phyloP scores from a whole-genome alignment of 805 yeast species.

The Pichia paraexigua region DNA sequence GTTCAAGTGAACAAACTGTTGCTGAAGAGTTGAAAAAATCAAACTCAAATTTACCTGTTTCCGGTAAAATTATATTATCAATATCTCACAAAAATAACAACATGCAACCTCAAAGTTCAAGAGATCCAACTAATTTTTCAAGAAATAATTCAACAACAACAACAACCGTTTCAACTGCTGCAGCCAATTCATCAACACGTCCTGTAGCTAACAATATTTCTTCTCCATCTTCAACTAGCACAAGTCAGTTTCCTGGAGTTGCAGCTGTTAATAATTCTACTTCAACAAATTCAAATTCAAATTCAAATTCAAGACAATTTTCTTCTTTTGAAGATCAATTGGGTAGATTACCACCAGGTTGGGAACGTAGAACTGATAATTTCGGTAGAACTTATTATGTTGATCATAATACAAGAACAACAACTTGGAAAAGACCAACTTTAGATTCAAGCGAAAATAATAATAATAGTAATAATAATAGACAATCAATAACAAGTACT shows the following conservation, averaged over 20 bases:
- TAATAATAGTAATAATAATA: conserved; percentile 14
- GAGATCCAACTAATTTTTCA: conserved; percentile 26
- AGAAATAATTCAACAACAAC: conserved; percentile 6
- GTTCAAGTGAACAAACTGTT: conserved; percentile 66
- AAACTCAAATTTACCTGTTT: conserved; percentile 86
- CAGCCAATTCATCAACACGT: conserved; percentile 3
- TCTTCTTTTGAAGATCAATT: conserved; percentile 95
- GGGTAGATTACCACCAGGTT: conserved; percentile 95
- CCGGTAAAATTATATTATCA: conserved; percentile 82
- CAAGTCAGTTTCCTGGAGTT: conserved; percentile 21
- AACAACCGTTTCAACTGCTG: not conserved
- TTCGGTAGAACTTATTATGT: conserved; percentile 97
- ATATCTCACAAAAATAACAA: conserved; percentile 39
- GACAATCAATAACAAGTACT: conserved; percentile 35
- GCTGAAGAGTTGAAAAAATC: conserved; percentile 89
- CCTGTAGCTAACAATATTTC: not conserved
- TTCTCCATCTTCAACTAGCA: conserved; percentile 8
- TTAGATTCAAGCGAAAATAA: conserved; percentile 59
- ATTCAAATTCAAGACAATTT: conserved; percentile 46
- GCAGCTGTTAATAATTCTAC: conserved; percentile 21
- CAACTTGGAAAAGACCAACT: conserved; percentile 98
- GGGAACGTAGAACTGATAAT: conserved; percentile 98
- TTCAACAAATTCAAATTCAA: conserved; percentile 6
- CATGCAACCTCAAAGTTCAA: conserved; percentile 16
- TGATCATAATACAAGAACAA: conserved; percentile 94